Base-by-base conservation (phyloP, 805 yeast species). In the Middelhovenomyces tepae region DNA sequence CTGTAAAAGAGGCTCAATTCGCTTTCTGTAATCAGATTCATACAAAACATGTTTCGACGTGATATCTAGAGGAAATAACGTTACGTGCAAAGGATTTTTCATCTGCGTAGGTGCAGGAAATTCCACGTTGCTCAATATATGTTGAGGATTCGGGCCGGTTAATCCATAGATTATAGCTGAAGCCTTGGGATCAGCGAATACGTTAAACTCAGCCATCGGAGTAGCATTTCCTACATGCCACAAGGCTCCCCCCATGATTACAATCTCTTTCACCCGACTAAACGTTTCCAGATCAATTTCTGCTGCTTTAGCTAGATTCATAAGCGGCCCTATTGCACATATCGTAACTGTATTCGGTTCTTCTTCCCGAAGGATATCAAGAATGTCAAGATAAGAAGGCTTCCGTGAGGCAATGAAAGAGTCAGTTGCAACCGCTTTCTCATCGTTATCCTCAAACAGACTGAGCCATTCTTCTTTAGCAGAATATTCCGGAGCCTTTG, bases 131-230 rank as follows among this genome's bases (percentile, higher is more conserved):
- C n/a, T n/a, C n/a, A n/a, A n/a, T n/a, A n/a, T n/a, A n/a, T n/a
- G n/a, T n/a, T n/a, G 23, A 4, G 64, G 61, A 30, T 41, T 20
- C 4, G 19, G 28, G 5, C 58, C 41, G 1, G 62, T 54, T 15
- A 57, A 47, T 2, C 63, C 53, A 26, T 53, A 56, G 3, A 62
- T 53, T 9, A 48, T 44, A 1, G 64, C 62, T 3, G 65, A 60
- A 1, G 66, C 67, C 11, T 53, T 35, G 3, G 65, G 59, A 34
- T 62, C 67, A 2, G 66, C 55, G 33, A 43, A 59, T 13, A 60
- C 58, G 36, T 62, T 62, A 51, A 62, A 62, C 42, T 62, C 67
- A 4, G 65, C 67, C 5, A 43, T 23, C 3, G 67, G 67, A 4
- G 63, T 56, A 38, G 58, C 54, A 37, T 62, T 62, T 5, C 67